Evolutionary conservation across 495 filamentous ascomycete species (phyloP), one percentile per base, ranked within the genome.

Genomic region (Xylaria longipes): DNA sequence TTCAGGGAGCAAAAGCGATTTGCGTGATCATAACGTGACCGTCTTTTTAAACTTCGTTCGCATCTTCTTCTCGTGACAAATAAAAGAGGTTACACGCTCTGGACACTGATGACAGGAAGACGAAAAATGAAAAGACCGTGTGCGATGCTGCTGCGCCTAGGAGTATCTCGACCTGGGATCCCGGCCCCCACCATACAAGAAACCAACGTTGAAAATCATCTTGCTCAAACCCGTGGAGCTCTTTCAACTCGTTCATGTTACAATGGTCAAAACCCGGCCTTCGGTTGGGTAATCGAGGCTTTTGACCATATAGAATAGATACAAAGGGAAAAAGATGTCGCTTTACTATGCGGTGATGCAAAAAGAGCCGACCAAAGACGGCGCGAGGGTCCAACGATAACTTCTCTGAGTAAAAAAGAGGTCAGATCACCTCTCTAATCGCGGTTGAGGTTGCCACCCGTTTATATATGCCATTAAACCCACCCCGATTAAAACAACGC

Each of bases 401-500:
- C 20, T 54, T 63, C 57, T 48, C 15, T 8, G 29, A 39, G 43
- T 50, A 37, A 69, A 50, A 60, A 58, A 67, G 56, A 56, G 65
- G 43, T 52, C 60, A 41, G 67, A 56, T 77, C 69, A 81, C 76
- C 76, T 74, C 48, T 80, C 77, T 12, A 80, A 66, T 57, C 69
- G 80, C 27, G 80, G 73, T 63, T 84, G 80, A 20, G 80, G 74
- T 80, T 93, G 90, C 91, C 92, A 97, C 52, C 91, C 91, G 79
- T 99, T 99, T 73, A 99, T 84, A 82, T 94, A 97, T 54, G 93
- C 93, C 96, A 99, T 99, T 62, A 98, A 79, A 37, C 94, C 92
- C 77, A 97, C 91, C 20, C 96, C 96, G 72, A 98, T 80, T 58
- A 97, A 80, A 62, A 98, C 94, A 6, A 99, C 95, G 7, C 93